Evolutionary conservation across 2,329 filamentous ascomycete species (phyloP), one percentile per base, ranked within the genome.

Genomic region (Pseudopithomyces chartarum): DNA sequence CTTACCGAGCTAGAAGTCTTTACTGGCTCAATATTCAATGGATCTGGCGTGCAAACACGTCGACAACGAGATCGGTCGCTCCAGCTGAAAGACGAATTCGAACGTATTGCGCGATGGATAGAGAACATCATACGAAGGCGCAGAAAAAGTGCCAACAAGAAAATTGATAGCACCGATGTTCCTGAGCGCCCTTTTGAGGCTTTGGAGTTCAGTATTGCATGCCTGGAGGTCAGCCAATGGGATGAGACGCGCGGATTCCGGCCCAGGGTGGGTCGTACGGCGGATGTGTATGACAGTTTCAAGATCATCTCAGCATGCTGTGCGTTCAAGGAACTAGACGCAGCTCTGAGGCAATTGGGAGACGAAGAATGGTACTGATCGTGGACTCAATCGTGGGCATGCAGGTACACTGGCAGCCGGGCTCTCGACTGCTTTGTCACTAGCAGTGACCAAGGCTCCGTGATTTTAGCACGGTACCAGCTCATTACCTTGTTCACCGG

Each of bases 281-380:
- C 11, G 2, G 19, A 48, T 2, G 22, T 29, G 34, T 50, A 23
- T 22, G 33, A 50, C 13, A 50, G 47, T 22, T 50, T 50, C 34
- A 50, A 50, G 34, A 40, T 50, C 34, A 19, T 50, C 19, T 39
- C 47, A 19, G 47, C 47, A 10, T 50, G 33, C 19, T 50, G 47
- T 22, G 20, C 22, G 6, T 19, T 50, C 2, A 26, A 34, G 33
- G 47, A 50, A 34, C 22, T 50, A 7, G 39, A 50, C 29, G 34
- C 47, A 6, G 34, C 34, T 13, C 11, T 8, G 13, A 50, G 17
- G n/a, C 47, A 22, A n/a, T 20, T n/a, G 17, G 47, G 39, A 19
- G 47, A 10, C 11, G 45, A 48, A 10, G 32, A 48, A n/a, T 48
- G 45, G 45, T 48, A 48, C 8, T 40, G 38, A 40, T 29, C 26